Percentiles rank a stretch among this genome's conserved stretches.
These are phyloP conservation scores for Phaeosphaeriaceae sp. DNA, from an alignment of 2,329 filamentous ascomycete species.

Conservation along the genomic window DNA sequence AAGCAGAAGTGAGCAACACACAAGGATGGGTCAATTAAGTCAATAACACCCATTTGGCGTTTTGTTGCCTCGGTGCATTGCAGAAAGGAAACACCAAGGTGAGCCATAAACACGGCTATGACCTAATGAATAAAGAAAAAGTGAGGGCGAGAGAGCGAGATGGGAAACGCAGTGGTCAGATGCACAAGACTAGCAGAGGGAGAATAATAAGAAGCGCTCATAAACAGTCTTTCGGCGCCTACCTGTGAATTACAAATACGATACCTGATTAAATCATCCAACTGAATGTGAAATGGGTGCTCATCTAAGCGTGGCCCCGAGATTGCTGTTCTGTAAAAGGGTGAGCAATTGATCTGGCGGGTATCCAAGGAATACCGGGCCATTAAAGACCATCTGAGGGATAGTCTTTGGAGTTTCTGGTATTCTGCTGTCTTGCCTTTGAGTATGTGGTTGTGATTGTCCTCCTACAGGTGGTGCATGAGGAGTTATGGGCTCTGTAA, in stretches of 20 bases:
- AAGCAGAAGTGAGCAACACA: slow-evolving; percentile 45
- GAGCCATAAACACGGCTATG: not conserved
- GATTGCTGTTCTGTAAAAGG: slow-evolving; percentile 45
- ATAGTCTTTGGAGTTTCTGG: slow-evolving; percentile 27
- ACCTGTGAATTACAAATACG: slow-evolving; percentile 33
- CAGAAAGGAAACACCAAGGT: too few species aligned
- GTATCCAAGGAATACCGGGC: slow-evolving; percentile 93
- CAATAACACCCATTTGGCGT: not conserved
- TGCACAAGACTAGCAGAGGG: not conserved
- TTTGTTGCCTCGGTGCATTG: too few species aligned
- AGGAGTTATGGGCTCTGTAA: slow-evolving; percentile 18
- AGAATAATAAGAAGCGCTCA: slow-evolving; percentile 4
- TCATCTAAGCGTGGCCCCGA: slow-evolving; percentile 40
- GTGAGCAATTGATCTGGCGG: slow-evolving; percentile 45
- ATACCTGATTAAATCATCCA: slow-evolving; percentile 25
- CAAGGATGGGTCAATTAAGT: not conserved
- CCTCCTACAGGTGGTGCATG: slow-evolving; percentile 15
- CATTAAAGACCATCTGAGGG: slow-evolving; percentile 85
- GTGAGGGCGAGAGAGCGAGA: not conserved
- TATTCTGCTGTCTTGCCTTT: slow-evolving; percentile 12
- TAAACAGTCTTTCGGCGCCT: slow-evolving; percentile 25
- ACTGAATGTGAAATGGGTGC: slow-evolving; percentile 8
- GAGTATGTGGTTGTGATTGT: slow-evolving; percentile 9
- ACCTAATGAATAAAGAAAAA: not conserved
- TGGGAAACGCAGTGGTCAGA: not conserved